Conservation (phyloP, 441 rosid species). For the Adansonia grandidieri region DNA sequence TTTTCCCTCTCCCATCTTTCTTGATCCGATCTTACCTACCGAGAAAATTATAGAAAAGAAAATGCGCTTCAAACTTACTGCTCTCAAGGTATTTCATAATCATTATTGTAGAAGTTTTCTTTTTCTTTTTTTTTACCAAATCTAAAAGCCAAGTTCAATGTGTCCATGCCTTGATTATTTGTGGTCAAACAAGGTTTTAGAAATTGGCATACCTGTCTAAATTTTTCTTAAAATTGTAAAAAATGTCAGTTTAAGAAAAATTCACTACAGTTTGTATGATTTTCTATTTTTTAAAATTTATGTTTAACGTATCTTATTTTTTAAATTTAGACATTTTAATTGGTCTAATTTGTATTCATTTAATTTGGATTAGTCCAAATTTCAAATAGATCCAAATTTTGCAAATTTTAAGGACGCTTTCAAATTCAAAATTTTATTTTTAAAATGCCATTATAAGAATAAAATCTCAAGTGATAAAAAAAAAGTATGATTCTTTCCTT, state of each 20-base stretch:
- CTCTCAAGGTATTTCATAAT: constrained; percentile 17
- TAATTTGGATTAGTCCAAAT: too few species aligned
- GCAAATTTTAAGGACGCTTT: too few species aligned
- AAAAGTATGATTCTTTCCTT: too few species aligned
- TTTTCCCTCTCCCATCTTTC: neutral
- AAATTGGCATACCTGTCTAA: neutral
- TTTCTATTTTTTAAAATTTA: neutral
- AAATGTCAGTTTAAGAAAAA: neutral
- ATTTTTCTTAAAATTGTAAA: neutral
- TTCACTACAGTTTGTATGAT: neutral
- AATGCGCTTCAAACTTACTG: neutral
- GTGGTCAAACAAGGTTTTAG: neutral
- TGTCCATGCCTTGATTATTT: neutral
- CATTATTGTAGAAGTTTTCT: neutral
- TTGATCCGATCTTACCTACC: constrained; percentile 30
- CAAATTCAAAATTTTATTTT: too few species aligned
- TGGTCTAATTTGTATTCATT: neutral
- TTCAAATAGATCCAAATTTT: too few species aligned
- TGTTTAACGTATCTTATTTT: neutral
- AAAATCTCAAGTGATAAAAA: too few species aligned
- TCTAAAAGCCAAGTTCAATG: neutral
- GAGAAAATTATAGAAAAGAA: neutral
- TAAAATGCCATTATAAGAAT: too few species aligned
- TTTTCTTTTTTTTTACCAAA: neutral
- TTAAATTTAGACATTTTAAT: neutral